Percentiles rank a stretch among this genome's conserved stretches.
These are phyloP conservation scores for Noccaea caerulescens DNA, from an alignment of 345 rosid genomes.

Conservation along the genomic window DNA sequence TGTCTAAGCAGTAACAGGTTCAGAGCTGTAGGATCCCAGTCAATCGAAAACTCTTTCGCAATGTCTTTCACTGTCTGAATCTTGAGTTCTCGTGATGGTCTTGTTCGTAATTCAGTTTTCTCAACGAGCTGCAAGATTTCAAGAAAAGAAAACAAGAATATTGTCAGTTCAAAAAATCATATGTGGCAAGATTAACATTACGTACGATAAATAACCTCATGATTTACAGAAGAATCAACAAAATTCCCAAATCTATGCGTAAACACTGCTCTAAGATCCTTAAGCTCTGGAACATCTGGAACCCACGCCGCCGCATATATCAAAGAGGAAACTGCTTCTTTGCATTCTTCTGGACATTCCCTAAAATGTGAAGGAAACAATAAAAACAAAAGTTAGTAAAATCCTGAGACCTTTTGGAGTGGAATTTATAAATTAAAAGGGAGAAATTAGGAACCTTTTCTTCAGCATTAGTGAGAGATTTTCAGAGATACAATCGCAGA, in stretches of 20 bases:
- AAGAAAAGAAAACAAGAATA: constrained; percentile 11
- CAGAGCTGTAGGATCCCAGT: constrained; percentile 69
- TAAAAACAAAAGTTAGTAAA: background rate
- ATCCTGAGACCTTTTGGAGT: background rate
- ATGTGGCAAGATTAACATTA: background rate
- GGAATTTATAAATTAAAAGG: background rate
- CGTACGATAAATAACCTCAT: constrained; percentile 52
- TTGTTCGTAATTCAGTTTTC: constrained; percentile 44
- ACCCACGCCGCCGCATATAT: constrained; percentile 84
- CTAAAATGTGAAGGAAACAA: constrained; percentile 42
- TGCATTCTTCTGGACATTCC: constrained; percentile 86
- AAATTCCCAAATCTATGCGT: constrained; percentile 60
- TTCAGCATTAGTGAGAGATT: constrained; percentile 62
- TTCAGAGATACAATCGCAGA: constrained; percentile 50
- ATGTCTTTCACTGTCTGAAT: constrained; percentile 61
- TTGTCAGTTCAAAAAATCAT: constrained; percentile 7
- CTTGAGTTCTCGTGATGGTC: constrained; percentile 57
- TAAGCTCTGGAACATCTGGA: constrained; percentile 78
- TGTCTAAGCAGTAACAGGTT: constrained; percentile 58
- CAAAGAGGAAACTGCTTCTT: constrained; percentile 74
- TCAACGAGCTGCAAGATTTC: constrained; percentile 53
- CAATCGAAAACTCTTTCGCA: constrained; percentile 58
- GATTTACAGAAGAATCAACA: constrained; percentile 48
- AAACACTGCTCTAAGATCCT: constrained; percentile 64
- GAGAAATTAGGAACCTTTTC: constrained; percentile 49